Conservation (phyloP, 129 eudicot species). For the Escallonia rubra region DNA sequence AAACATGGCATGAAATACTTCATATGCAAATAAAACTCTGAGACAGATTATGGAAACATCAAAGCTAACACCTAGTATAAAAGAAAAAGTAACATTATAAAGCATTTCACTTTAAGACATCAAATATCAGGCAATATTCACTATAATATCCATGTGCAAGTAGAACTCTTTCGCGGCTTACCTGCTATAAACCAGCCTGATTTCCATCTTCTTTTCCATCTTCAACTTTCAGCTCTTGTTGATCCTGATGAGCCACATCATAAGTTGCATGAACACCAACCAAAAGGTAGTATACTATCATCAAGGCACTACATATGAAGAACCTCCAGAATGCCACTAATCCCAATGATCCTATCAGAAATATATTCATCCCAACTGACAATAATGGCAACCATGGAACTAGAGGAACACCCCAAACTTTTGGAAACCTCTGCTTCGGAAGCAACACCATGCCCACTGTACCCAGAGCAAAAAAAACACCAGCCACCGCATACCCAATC, state of each 20-base stretch:
- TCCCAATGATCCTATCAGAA: slow-evolving; percentile 74
- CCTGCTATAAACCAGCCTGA: slow-evolving; percentile 11
- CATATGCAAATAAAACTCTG: too few species aligned
- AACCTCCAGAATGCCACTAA: slow-evolving; percentile 54
- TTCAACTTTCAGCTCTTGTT: slow-evolving; percentile 21
- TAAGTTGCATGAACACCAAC: slow-evolving; percentile 87
- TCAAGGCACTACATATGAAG: slow-evolving; percentile 66
- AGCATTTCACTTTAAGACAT: neutral
- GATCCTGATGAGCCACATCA: slow-evolving; percentile 61
- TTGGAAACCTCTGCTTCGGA: slow-evolving; percentile 47
- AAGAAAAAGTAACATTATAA: neutral
- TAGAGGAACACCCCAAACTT: slow-evolving; percentile 85
- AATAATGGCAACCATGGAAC: slow-evolving; percentile 79
- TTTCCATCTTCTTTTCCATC: slow-evolving; percentile 24
- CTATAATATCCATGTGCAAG: neutral
- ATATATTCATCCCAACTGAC: slow-evolving; percentile 62
- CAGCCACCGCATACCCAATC: slow-evolving; percentile 48
- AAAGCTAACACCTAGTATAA: too few species aligned
- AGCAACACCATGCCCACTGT: slow-evolving; percentile 49
- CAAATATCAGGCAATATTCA: neutral
- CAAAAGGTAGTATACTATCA: slow-evolving; percentile 66
- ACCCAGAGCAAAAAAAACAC: slow-evolving; percentile 50
- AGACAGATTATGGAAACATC: too few species aligned
- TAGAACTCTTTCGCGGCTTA: neutral
- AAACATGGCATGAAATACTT: too few species aligned